phyloP scores from a whole-genome alignment of 352 stramenopile species.

The Phytophthora constricta region DNA sequence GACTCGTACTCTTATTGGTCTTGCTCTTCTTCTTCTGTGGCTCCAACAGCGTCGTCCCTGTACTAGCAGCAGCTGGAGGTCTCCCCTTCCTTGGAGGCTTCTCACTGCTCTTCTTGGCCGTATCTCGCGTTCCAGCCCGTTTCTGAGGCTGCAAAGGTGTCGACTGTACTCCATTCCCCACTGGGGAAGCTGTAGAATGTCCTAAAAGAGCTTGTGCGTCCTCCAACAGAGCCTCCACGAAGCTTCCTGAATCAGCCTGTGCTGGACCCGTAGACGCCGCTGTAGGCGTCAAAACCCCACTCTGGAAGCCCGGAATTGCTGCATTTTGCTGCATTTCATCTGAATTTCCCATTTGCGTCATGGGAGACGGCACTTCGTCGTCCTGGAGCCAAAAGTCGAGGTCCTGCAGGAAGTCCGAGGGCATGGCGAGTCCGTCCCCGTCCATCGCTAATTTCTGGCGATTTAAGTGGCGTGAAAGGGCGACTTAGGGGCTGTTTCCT shows the following conservation, averaged over 20 bases:
- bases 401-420: conserved; percentile 38
- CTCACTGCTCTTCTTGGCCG: conserved; percentile 3
- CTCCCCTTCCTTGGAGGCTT: conserved; percentile 15
- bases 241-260: conserved; percentile 5
- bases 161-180: background rate
- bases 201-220: conserved; percentile 4
- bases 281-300: conserved; percentile 23
- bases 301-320: conserved; percentile 5
- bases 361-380: conserved; percentile 1
- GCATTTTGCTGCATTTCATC: background rate
- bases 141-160: conserved; percentile 1
- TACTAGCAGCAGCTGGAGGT: conserved; percentile 9
- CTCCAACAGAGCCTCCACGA: conserved; percentile 18
- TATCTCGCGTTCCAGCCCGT: conserved; percentile 2
- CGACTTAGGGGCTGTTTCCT: too few species aligned
- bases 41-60: too few species aligned
- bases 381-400: conserved; percentile 39
- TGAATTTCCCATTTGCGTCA: background rate
- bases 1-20: conserved; percentile 45
- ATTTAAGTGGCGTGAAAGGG: background rate
- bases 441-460: conserved; percentile 29
- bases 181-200: background rate
- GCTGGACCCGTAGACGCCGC: conserved; percentile 3
- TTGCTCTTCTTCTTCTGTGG: conserved; percentile 38
- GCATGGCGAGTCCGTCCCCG: conserved; percentile 16